Evolutionary conservation across 1,284 basidiomycete species (phyloP).

Genomic region (Agaricales sp.): DNA sequence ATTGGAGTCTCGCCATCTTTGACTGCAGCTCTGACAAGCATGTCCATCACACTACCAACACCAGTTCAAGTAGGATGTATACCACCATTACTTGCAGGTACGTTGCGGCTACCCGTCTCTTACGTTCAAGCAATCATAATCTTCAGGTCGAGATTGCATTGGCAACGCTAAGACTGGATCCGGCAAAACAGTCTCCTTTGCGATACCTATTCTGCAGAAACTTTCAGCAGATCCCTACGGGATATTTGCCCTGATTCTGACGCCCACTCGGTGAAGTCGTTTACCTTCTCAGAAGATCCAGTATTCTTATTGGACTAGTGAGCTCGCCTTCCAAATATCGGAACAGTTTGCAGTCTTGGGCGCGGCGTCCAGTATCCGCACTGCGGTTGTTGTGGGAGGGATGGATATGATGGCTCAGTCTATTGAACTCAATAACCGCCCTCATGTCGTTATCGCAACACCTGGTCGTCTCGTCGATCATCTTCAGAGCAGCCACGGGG

Average conservation of each 20-base stretch:
- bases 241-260: slow-evolving; percentile 87
- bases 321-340: slow-evolving; percentile 93
- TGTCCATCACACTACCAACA: slow-evolving; percentile 85
- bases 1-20: slow-evolving; percentile 72
- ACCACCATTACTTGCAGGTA: slow-evolving; percentile 76
- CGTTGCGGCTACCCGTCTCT: slow-evolving; percentile 15
- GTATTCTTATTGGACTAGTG: slow-evolving; percentile 35
- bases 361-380: slow-evolving; percentile 68
- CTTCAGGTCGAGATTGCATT: slow-evolving; percentile 80
- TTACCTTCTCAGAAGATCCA: slow-evolving; percentile 1
- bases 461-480: slow-evolving; percentile 94
- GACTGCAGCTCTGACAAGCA: slow-evolving; percentile 60
- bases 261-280: slow-evolving; percentile 74
- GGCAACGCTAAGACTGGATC: slow-evolving; percentile 98
- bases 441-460: slow-evolving; percentile 93
- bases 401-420: slow-evolving; percentile 99
- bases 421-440: slow-evolving; percentile 74
- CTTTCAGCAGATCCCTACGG: slow-evolving; percentile 87
- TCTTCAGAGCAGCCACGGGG: slow-evolving; percentile 66
- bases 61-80: slow-evolving; percentile 89
- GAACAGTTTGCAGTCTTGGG: slow-evolving; percentile 95
- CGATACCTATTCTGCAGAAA: slow-evolving; percentile 88
- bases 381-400: slow-evolving; percentile 89
- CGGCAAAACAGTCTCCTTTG: slow-evolving; percentile 97
- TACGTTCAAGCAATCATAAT: slow-evolving; percentile 5